Evolutionary conservation across 108 stramenopile genomes (phyloP), one percentile per base, ranked within the genome.

Genomic region (Nitzschia inconspicua): DNA sequence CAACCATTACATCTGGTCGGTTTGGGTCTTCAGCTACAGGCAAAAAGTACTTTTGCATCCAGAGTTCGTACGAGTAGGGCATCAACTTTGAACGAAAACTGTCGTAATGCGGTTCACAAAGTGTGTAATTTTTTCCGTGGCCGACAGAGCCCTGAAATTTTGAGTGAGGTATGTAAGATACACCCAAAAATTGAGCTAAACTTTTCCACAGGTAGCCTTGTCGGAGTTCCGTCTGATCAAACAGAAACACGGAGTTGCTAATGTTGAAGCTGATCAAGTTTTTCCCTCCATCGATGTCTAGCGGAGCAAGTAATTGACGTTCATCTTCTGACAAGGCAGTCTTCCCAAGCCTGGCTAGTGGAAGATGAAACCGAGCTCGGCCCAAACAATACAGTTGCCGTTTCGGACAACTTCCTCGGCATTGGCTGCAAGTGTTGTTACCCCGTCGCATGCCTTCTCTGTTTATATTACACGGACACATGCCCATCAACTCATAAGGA

Each of bases 11-110:
- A 35, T 57, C 55, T 8, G 20, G 34, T 4, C 55, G 55, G 3
- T 57, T 16, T 5, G 36, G 20, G 26, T 10, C 55, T 16, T 28
- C 4, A 6, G 18, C 56, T 13, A 57, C 23, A 23, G 56, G 56
- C 27, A 63, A 20, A 16, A 78, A 66, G 26, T 78, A 78, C 11
- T 53, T 11, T 27, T 56, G 24, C 5, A 78, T 60, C 77, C 77
- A 78, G 23, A 72, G 66, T 28, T 52, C 35, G 51, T 52, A 52
- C 11, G 51, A 52, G n/a, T 52, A 34, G 4, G 76, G 43, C 34
- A 77, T 72, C 7, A 81, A 25, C 13, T 66, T 1, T 28, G 22
- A 57, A 8, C 80, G 60, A 29, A 75, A 72, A 10, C 36, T 25
- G 16, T 48, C 56, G 32, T 78, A 62, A 20, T 31, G 35, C 0